phyloP scores from a whole-genome alignment of 805 yeast species.

The Kazachstania martiniae region DNA sequence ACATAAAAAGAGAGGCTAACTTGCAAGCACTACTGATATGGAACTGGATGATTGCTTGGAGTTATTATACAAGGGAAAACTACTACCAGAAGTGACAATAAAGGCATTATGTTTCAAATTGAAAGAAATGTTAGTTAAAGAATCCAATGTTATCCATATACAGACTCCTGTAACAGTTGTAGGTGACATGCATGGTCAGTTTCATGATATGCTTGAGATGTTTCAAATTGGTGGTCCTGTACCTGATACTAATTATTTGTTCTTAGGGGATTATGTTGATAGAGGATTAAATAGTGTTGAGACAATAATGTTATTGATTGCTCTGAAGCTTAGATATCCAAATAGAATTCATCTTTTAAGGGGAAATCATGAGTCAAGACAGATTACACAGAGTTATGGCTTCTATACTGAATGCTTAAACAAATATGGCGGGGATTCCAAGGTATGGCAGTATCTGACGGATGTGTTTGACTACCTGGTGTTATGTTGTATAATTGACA shows the following conservation, averaged over 20 bases:
- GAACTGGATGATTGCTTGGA: constrained; percentile 68
- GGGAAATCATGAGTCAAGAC: constrained; percentile 95
- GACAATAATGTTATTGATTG: constrained; percentile 74
- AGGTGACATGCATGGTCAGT: constrained; percentile 97
- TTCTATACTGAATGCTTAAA: constrained; percentile 89
- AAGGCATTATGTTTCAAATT: constrained; percentile 68
- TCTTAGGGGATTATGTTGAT: constrained; percentile 93
- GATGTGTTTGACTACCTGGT: constrained; percentile 89
- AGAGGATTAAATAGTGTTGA: constrained; percentile 90
- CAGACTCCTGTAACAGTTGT: constrained; percentile 87
- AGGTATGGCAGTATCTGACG: constrained; percentile 85
- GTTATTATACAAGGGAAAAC: constrained; percentile 48
- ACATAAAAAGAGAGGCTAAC: not conserved
- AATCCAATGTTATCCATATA: constrained; percentile 79
- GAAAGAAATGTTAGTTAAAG: constrained; percentile 68
- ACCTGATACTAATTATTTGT: constrained; percentile 87
- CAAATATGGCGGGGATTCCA: constrained; percentile 62
- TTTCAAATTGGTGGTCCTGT: constrained; percentile 89
- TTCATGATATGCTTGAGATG: constrained; percentile 84
- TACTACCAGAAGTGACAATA: constrained; percentile 60
- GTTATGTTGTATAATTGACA: constrained; percentile 80
- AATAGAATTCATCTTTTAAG: constrained; percentile 68
- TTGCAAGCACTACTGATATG: too few relatives aligned
- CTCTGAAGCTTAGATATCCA: constrained; percentile 82
- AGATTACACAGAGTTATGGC: constrained; percentile 94